Conservation (phyloP, 2,329 filamentous ascomycete species). For the Aureobasidium sp. region DNA sequence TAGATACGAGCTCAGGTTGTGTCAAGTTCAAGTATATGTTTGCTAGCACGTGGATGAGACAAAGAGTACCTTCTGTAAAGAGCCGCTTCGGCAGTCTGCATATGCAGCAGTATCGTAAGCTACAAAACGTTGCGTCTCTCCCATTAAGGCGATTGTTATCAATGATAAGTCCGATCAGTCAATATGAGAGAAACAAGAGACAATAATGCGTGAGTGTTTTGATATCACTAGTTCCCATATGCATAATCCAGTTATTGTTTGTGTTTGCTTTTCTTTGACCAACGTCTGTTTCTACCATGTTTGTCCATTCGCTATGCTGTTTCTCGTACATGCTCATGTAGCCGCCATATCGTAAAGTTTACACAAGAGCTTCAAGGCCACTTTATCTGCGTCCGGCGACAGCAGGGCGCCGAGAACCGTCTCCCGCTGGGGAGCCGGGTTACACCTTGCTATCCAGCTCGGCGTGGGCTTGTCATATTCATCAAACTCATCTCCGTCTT, state of each 20-base stretch:
- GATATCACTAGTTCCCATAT: conserved; percentile 6
- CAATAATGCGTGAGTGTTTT: not conserved
- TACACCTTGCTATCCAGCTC: conserved; percentile 28
- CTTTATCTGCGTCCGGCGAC: conserved; percentile 36
- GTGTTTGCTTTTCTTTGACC: not conserved
- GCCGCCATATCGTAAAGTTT: conserved; percentile 28
- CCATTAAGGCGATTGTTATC: not conserved
- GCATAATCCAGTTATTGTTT: not conserved
- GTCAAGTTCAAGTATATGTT: not conserved
- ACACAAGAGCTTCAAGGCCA: conserved; percentile 37
- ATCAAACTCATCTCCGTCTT: conserved; percentile 19
- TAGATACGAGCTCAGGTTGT: not conserved
- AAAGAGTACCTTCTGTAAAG: not conserved
- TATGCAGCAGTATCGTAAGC: not conserved
- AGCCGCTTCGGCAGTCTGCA: not conserved
- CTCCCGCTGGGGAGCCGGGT: conserved; percentile 40
- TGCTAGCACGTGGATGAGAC: not conserved
- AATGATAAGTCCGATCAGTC: too few species aligned
- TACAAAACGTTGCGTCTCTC: not conserved
- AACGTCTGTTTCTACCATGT: not conserved
- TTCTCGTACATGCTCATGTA: not conserved
- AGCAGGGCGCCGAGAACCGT: conserved; percentile 41
- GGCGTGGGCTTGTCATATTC: conserved; percentile 16
- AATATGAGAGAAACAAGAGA: not conserved
- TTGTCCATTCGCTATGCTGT: not conserved